Percentiles rank a stretch among this genome's conserved stretches.
phyloP scores from a whole-genome alignment of 345 rosid species.

The Ceriops decandra region DNA sequence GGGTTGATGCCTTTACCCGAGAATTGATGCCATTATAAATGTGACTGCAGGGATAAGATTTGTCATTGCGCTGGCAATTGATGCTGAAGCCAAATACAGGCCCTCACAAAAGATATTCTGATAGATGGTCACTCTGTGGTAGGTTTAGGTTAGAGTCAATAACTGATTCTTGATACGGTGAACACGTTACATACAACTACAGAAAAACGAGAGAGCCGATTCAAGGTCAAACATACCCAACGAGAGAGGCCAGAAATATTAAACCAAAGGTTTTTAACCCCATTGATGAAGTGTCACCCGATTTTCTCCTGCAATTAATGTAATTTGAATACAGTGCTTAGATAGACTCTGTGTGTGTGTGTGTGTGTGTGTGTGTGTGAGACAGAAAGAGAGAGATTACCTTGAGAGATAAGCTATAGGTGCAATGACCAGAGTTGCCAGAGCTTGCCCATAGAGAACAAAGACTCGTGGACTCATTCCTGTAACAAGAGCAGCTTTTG shows the following conservation, averaged over 20 bases:
- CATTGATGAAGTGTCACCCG: slow-evolving; percentile 20
- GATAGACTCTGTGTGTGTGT: no score
- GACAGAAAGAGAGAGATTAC: slow-evolving; percentile 2
- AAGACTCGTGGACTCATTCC: slow-evolving; percentile 45
- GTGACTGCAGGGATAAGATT: slow-evolving; percentile 46
- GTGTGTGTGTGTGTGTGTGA: no score
- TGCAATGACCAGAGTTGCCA: slow-evolving; percentile 34
- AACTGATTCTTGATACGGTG: not conserved
- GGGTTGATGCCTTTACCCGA: slow-evolving; percentile 27
- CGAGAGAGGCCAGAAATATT: slow-evolving; percentile 36
- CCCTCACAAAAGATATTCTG: slow-evolving; percentile 42
- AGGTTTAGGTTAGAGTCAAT: not conserved
- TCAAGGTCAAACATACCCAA: slow-evolving; percentile 27
- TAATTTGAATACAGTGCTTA: not conserved
- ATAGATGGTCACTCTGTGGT: slow-evolving; percentile 34
- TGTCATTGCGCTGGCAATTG: slow-evolving; percentile 37
- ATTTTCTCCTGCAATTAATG: slow-evolving; percentile 21
- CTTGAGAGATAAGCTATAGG: slow-evolving; percentile 36
- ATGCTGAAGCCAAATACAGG: slow-evolving; percentile 39
- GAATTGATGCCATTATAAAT: slow-evolving; percentile 29
- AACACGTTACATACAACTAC: not conserved
- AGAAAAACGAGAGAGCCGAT: not conserved
- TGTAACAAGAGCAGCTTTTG: slow-evolving; percentile 36
- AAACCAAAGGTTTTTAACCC: slow-evolving; percentile 33
- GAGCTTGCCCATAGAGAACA: slow-evolving; percentile 40